These are phyloP conservation scores for Athelia psychrophila DNA, from an alignment of 1,284 basidiomycete species.

Conservation along the genomic window DNA sequence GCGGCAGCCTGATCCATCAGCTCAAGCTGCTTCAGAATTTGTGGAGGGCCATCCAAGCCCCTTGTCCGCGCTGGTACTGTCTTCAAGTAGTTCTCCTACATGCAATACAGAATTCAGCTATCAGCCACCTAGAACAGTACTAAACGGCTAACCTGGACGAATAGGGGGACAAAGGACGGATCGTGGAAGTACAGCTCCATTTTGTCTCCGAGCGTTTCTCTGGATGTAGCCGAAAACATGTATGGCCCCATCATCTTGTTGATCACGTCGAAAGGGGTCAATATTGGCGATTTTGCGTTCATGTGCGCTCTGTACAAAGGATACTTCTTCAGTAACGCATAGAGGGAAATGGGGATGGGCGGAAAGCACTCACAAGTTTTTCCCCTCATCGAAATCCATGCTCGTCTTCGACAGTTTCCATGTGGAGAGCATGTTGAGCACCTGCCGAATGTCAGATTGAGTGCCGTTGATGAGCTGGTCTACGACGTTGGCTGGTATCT, in stretches of 20 bases:
- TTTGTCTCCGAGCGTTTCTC: slow-evolving; percentile 86
- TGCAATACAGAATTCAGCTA: not conserved
- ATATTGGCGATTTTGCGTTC: slow-evolving; percentile 91
- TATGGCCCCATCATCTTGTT: slow-evolving; percentile 88
- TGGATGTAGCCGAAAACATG: slow-evolving; percentile 79
- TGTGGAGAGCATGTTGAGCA: slow-evolving; percentile 97
- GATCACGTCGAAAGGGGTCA: slow-evolving; percentile 89
- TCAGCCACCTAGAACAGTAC: not conserved
- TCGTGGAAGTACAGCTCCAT: slow-evolving; percentile 98
- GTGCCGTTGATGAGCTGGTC: slow-evolving; percentile 89
- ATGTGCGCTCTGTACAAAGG: slow-evolving; percentile 60
- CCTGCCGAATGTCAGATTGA: slow-evolving; percentile 94
- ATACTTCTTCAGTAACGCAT: not conserved
- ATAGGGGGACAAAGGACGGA: slow-evolving; percentile 89
- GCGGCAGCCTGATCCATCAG: slow-evolving; percentile 88
- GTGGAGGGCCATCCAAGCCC: slow-evolving; percentile 61
- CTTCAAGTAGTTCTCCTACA: slow-evolving; percentile 89
- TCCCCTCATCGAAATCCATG: slow-evolving; percentile 91
- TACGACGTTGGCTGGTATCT: slow-evolving; percentile 85
- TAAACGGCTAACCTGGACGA: slow-evolving; percentile 72
- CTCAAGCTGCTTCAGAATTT: slow-evolving; percentile 69
- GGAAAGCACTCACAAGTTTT: slow-evolving; percentile 67
- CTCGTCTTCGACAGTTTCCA: slow-evolving; percentile 80
- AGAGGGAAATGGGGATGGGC: not conserved
- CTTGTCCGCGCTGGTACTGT: slow-evolving; percentile 66